These are phyloP conservation scores for Pelargonium fulgidum DNA, from an alignment of 441 rosid species.

Conservation along the genomic window DNA sequence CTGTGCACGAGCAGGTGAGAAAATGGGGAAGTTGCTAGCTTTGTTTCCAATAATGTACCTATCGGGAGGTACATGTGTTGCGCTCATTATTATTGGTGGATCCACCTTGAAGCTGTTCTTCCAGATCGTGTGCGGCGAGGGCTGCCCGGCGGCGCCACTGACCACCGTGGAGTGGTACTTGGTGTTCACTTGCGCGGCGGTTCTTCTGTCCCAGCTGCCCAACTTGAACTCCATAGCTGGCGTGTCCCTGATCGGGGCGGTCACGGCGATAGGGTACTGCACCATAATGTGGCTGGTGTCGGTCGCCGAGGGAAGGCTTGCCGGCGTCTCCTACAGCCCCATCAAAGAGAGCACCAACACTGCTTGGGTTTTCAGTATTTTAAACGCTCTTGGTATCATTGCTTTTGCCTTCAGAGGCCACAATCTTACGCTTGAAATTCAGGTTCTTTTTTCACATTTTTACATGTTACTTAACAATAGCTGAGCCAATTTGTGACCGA, in stretches of 20 bases:
- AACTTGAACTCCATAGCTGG: slow-evolving; percentile 59
- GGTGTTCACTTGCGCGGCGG: slow-evolving; percentile 37
- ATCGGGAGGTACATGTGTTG: too few species aligned
- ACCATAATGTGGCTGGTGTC: slow-evolving; percentile 10
- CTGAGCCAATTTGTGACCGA: too few species aligned
- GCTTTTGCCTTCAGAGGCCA: slow-evolving; percentile 62
- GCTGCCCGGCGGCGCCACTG: too few species aligned
- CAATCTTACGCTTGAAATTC: slow-evolving; percentile 54
- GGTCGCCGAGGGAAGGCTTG: slow-evolving; percentile 2
- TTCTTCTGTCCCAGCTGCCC: slow-evolving; percentile 48
- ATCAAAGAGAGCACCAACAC: too few species aligned
- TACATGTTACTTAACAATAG: not conserved
- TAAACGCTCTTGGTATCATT: slow-evolving; percentile 46
- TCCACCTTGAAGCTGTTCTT: slow-evolving; percentile 34
- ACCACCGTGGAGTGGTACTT: slow-evolving; percentile 38
- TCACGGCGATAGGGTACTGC: slow-evolving; percentile 49
- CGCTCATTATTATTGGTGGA: slow-evolving; percentile 21
- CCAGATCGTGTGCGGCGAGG: slow-evolving; percentile 30
- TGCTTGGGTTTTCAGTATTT: slow-evolving; percentile 1
- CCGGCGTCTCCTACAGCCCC: not conserved
- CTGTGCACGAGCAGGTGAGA: too few species aligned
- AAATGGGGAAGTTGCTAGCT: too few species aligned
- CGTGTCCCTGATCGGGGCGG: slow-evolving; percentile 47
- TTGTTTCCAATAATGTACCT: too few species aligned
- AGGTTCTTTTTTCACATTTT: slow-evolving; percentile 36